Percentiles rank a stretch among this genome's conserved stretches.
Evolutionary conservation across 768 basidiomycete species (phyloP).

Genomic region (Rhodotorula sphaerocarpa): DNA sequence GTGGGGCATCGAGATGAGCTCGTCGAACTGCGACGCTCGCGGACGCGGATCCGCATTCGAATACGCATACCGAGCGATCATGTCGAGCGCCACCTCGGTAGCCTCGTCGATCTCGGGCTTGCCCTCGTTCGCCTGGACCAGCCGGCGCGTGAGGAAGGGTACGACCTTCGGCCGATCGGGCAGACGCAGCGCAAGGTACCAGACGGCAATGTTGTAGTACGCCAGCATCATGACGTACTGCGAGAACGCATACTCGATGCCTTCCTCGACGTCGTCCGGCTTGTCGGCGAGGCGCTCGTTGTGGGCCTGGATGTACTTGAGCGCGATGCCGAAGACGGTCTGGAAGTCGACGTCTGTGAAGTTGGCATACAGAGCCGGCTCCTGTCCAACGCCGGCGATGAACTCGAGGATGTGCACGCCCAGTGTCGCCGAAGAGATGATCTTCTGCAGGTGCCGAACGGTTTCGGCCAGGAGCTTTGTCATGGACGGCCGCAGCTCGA

Average conservation of each 20-base stretch:
- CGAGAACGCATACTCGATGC: constrained; percentile 61
- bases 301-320: constrained; percentile 88
- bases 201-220: constrained; percentile 60
- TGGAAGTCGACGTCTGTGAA: constrained; percentile 85
- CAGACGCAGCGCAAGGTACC: constrained; percentile 84
- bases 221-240: constrained; percentile 40
- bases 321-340: constrained; percentile 85
- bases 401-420: constrained; percentile 94
- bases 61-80: constrained; percentile 89
- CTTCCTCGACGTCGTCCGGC: constrained; percentile 29
- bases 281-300: constrained; percentile 39
- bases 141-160: constrained; percentile 73
- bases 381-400: constrained; percentile 73
- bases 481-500: constrained; percentile 74
- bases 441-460: constrained; percentile 76
- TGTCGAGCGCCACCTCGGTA: constrained; percentile 95
- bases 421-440: constrained; percentile 88
- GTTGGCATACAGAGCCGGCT: constrained; percentile 70
- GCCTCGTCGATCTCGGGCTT: constrained; percentile 68
- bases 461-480: constrained; percentile 70
- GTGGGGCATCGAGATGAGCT: constrained; percentile 59
- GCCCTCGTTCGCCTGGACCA: constrained; percentile 75
- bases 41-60: constrained; percentile 88
- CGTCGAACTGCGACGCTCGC: constrained; percentile 64
- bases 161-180: constrained; percentile 72